phyloP scores from a whole-genome alignment of 1,139 yeast genomes.

The Diutina sp. region DNA sequence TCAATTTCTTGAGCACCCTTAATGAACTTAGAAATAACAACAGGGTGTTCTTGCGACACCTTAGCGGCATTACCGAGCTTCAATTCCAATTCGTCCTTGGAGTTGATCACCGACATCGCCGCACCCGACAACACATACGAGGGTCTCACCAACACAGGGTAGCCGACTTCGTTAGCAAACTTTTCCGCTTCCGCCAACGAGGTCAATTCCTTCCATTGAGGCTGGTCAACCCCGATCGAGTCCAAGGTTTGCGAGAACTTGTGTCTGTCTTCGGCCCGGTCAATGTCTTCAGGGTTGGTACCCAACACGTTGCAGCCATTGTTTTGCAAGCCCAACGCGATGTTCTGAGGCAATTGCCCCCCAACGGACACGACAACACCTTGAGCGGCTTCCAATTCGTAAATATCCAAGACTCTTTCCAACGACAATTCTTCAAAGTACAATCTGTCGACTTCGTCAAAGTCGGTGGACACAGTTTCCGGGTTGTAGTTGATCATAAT shows the following conservation, averaged over 20 bases:
- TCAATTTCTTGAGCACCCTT: constrained; percentile 95
- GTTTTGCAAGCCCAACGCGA: constrained; percentile 74
- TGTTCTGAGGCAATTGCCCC: constrained; percentile 96
- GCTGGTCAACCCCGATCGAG: constrained; percentile 83
- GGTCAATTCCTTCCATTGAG: constrained; percentile 93
- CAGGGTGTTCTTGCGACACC: constrained; percentile 93
- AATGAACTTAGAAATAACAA: constrained; percentile 90
- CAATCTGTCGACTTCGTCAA: constrained; percentile 93
- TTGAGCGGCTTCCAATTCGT: constrained; percentile 77
- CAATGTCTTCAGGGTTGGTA: constrained; percentile 90
- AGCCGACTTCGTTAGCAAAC: constrained; percentile 80
- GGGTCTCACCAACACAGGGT: constrained; percentile 95
- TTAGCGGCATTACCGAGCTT: constrained; percentile 80
- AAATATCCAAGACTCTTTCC: constrained; percentile 95
- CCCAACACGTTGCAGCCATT: constrained; percentile 85
- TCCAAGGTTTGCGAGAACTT: constrained; percentile 92
- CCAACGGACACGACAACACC: constrained; percentile 97
- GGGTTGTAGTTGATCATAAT: constrained; percentile 97
- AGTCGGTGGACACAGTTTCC: constrained; percentile 96
- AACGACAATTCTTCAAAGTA: constrained; percentile 91
- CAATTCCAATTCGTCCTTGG: constrained; percentile 62
- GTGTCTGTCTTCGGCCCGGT: constrained; percentile 96
- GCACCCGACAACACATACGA: constrained; percentile 97
- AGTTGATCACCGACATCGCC: constrained; percentile 89
- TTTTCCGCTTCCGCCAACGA: constrained; percentile 73